Base-by-base conservation (phyloP, 2,329 filamentous ascomycete species). In the Paracoccidioides lutzii region DNA sequence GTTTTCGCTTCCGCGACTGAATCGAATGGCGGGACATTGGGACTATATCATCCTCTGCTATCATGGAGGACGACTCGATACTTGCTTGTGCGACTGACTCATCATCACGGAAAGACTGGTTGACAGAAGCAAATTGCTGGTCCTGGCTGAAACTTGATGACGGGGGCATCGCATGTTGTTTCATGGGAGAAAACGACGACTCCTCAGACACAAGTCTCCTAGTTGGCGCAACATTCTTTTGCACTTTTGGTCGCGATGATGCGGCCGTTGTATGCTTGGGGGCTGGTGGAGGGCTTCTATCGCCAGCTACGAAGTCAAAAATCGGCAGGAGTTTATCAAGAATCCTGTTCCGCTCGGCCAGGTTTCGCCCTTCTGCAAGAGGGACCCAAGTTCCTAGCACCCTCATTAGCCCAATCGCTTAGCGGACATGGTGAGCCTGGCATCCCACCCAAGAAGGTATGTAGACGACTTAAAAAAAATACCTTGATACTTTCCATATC, bases 401-500 rank as follows among this genome's bases (percentile, higher is more conserved):
- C 35, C 37, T 15, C 48, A 9, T 57, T 42, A 52, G 57, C 28
- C 10, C 28, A 46, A 28, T 38, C 22, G n/a, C 3, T 38, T 30
- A 35, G 42, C 41, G 44, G 9, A 57, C 28, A 22, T 8, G 4
- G 15, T 12, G 15, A 12, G 33, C n/a, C n/a, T 10, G 37, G 48
- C 15, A 33, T 14, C 38, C 48, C 12, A 14, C 7, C n/a, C 35
- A 33, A 7, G 12, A 4, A 46, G 9, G 22, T 5, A 46, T 14
- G 7, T 14, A 9, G 38, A n/a, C 5, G 28, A 32, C 43, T 8
- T 32, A 64, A 72, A 22, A 35, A 37, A 49, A 37, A 46, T 66
- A 88, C 87, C 90, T 76, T 98, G 93, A 64, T 97, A 98, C 81
- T 97, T 97, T 65, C 93, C 93, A 71, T 97, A 97, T 14, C 93